Evolutionary conservation across 306 rosid genomes (phyloP).

Genomic region (Prunus fruticosa): DNA sequence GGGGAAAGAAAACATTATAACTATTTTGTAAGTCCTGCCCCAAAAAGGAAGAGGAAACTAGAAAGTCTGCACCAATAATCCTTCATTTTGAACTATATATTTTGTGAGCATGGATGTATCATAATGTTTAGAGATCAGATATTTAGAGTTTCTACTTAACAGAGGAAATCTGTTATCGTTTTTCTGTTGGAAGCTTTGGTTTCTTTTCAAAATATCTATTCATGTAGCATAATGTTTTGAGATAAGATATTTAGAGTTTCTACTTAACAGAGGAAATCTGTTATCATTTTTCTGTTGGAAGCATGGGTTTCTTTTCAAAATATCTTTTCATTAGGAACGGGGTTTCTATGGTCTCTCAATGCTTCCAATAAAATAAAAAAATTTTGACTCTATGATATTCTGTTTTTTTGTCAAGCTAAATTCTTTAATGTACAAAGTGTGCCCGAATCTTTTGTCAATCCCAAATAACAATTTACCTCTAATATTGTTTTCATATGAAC

Average conservation of each 20-base stretch:
- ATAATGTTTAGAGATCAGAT: neutral
- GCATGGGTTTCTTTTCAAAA: neutral
- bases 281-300: neutral
- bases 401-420: neutral
- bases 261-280: neutral
- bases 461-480: neutral
- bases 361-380: neutral
- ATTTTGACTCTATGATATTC: neutral
- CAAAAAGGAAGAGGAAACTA: no score
- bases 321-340: neutral
- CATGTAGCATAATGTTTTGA: neutral
- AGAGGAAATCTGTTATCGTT: neutral
- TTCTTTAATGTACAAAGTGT: neutral
- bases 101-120: neutral
- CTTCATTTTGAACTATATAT: neutral
- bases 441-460: neutral
- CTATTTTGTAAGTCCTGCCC: neutral
- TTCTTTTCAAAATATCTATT: neutral
- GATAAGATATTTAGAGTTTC: neutral
- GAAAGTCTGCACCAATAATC: no score
- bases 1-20: neutral
- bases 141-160: neutral
- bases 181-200: neutral
- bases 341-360: neutral
- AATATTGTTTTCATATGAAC: neutral